These are phyloP conservation scores for Tolypocladium pustulatum DNA, from an alignment of 2,329 filamentous ascomycete genomes.

Conservation along the genomic window DNA sequence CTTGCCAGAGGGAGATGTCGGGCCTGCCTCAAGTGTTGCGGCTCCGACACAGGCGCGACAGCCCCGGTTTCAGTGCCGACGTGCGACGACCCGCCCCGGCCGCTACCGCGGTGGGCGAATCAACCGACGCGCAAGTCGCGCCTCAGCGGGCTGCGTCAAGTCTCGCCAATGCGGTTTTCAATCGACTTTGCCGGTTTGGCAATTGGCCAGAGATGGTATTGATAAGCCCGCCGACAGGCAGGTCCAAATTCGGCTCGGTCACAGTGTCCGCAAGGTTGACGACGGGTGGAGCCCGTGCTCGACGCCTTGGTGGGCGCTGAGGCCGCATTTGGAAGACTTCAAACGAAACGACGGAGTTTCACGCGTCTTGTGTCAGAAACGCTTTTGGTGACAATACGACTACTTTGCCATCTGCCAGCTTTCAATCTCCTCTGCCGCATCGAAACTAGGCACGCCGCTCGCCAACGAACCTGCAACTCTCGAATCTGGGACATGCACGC, in stretches of 20 bases:
- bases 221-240: not conserved
- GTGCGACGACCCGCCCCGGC: not conserved
- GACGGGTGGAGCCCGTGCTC: not conserved
- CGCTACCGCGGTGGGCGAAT: not conserved
- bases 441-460: not conserved
- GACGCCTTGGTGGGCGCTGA: not conserved
- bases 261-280: not conserved
- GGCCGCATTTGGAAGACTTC: not conserved
- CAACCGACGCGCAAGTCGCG: not conserved
- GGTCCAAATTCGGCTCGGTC: not conserved
- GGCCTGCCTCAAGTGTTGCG: conserved; percentile 15
- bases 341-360: not conserved
- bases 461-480: not conserved
- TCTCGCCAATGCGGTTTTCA: not conserved
- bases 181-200: not conserved
- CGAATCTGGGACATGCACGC: not conserved
- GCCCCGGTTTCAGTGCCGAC: conserved; percentile 17
- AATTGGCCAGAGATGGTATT: not conserved
- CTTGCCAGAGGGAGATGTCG: conserved; percentile 1
- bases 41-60: conserved; percentile 22
- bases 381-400: not conserved
- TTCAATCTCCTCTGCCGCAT: not conserved
- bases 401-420: not conserved
- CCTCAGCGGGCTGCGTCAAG: not conserved
- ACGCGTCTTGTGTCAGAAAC: not conserved